Evolutionary conservation across 2,329 filamentous ascomycete genomes (phyloP), one percentile per base, ranked within the genome.

Genomic region (Neofusicoccum sp.): DNA sequence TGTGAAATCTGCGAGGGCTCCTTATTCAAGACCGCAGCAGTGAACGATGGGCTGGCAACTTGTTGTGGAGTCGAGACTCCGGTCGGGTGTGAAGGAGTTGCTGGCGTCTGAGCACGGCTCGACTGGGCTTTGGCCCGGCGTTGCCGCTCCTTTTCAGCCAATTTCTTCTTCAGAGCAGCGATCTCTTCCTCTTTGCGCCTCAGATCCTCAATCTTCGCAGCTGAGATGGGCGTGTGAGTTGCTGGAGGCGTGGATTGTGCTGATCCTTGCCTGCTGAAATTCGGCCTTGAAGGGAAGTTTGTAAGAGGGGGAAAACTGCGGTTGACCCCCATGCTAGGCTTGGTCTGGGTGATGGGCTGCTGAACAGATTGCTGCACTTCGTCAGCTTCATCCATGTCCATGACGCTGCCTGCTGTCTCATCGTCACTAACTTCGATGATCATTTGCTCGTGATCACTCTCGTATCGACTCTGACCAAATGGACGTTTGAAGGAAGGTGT

Each of bases 361-460:
- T 50, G 63, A 63, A 43, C 54, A 45, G 61, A 45, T 29, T 37
- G 61, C 44, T 56, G 49, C 56, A 33, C 39, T 34, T 48, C 56
- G 33, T 76, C 78, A 8, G 80, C 82, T 50, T 83, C 86, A 31
- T 86, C 86, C 60, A 89, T 81, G 37, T 90, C 88, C 86, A 89
- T 90, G 63, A 87, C 87, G 50, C 87, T 82, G 6, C 80, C 82
- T 29, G 81, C 85, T 33, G 73, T 80, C 64, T 89, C 87, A 67
- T 89, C 86, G 33, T 96, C 93, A 71, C 92, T 96, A 43, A 96
- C 89, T 67, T 96, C 87, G 68, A 97, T 96, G 43, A 97, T 85
- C 59, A 96, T 84, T 2, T 84, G 84, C 56, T 87, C 82, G 29
- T 88, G 82, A 58, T 84, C 79, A 54, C 71, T 71, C 29, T 71